Base-by-base conservation (phyloP, 2,329 filamentous ascomycete species). In the Setomelanomma holmii region DNA sequence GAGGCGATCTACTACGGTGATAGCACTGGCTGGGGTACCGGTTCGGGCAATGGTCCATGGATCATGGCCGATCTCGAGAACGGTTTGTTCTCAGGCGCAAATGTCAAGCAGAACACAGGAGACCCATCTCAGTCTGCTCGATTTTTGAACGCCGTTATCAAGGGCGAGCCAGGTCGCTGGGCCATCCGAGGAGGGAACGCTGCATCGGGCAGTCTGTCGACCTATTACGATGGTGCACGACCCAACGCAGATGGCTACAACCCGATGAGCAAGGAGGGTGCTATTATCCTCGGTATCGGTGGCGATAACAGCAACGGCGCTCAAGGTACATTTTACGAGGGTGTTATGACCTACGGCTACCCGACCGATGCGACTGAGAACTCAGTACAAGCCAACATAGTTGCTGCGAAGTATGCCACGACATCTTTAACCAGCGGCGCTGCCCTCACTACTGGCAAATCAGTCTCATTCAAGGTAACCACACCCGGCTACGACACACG, bases 11-110 rank as follows among this genome's bases (percentile, higher is more conserved):
- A 88, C 78, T 88, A 79, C 61, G 86, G 86, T 1, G 74, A 76
- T 66, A 80, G 64, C 67, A 84, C 76, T 0, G 52, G 53, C 58
- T 87, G 84, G 82, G 86, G 86, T 16, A 71, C 69, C 6, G 86
- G 86, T 7, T 49, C 82, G 4, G 86, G 85, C 39, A 79, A 60
- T 38, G 86, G 86, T 0, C 86, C 86, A 0, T 89, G 86, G 86
- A 67, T 89, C 60, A 88, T 89, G 85, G 86, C 85, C 0, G 86
- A 89, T 70, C 79, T 89, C 0, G 86, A 89, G 67, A 87, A 89
- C 55, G 84, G 84, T 3, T 73, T 89, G 2, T 89, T 88, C 74
- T 86, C 85, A 0, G 86, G 85, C 12, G 8, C 45, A 1, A 78
- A 67, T 51, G 21, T 77, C 1, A 67, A 63, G 1, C 69, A 80